Conservation (phyloP, 495 filamentous ascomycete species). For the Saxispiralis lemnorum region DNA sequence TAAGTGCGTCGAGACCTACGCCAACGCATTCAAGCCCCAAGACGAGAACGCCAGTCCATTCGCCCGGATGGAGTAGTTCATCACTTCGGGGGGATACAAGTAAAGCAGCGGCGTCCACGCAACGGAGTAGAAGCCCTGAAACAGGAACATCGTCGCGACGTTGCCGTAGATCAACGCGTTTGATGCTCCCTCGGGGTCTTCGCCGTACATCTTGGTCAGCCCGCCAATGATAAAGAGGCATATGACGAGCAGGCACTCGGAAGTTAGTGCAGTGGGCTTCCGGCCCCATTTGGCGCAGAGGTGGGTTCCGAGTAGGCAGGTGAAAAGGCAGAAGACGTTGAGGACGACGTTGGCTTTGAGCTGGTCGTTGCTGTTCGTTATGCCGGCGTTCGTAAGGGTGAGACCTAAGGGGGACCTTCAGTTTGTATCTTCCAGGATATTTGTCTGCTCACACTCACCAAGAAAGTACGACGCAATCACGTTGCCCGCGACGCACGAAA, state of each 20-base stretch:
- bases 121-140: slow-evolving; percentile 28
- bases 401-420: slow-evolving; percentile 2
- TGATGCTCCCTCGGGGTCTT: slow-evolving; percentile 18
- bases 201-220: slow-evolving; percentile 31
- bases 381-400: slow-evolving; percentile 31
- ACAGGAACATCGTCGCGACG: slow-evolving; percentile 26
- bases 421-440: no score
- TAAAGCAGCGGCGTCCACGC: slow-evolving; percentile 36
- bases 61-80: slow-evolving; percentile 20
- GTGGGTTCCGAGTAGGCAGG: slow-evolving; percentile 25
- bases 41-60: slow-evolving; percentile 18
- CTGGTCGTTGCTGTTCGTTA: slow-evolving; percentile 27
- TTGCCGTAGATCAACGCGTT: slow-evolving; percentile 27
- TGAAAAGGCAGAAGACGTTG: slow-evolving; percentile 28
- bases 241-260: slow-evolving; percentile 22
- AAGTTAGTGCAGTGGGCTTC: slow-evolving; percentile 28
- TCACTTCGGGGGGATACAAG: slow-evolving; percentile 37
- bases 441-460: neutral
- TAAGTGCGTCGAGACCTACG: slow-evolving; percentile 17
- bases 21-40: slow-evolving; percentile 29
- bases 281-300: slow-evolving; percentile 27
- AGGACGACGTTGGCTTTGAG: slow-evolving; percentile 32
- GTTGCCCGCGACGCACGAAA: slow-evolving; percentile 34
- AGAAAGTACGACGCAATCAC: slow-evolving; percentile 36
- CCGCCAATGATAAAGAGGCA: slow-evolving; percentile 36